Conservation (phyloP, 208 protist genomes). For the Leishmania major region DNA sequence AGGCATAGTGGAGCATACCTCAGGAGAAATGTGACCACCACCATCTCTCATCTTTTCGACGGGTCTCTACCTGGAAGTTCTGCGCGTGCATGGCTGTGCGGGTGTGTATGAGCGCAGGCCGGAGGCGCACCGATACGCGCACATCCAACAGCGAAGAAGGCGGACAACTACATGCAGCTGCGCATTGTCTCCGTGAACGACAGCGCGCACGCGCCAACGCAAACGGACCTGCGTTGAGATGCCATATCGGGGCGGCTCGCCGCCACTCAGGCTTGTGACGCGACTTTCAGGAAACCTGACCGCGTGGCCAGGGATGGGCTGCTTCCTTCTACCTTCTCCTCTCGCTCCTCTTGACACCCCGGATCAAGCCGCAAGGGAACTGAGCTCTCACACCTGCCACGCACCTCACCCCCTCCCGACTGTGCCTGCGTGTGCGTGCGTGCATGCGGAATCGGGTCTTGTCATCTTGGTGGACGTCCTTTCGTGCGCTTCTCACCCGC, state of each 20-base stretch:
- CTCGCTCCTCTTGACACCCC: background rate
- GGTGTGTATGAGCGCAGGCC: background rate
- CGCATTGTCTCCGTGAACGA: background rate
- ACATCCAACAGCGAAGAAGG: background rate
- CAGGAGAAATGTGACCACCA: background rate
- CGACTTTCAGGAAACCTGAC: background rate
- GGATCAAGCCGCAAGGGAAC: background rate
- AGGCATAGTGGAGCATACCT: background rate
- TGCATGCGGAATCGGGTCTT: background rate
- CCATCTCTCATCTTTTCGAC: background rate
- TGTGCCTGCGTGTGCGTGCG: background rate
- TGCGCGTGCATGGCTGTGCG: background rate
- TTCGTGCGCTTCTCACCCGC: background rate
- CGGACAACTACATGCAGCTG: background rate
- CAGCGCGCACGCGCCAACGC: background rate
- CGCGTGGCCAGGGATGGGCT: background rate
- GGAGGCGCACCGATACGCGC: background rate
- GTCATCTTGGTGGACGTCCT: background rate
- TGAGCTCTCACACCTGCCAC: background rate
- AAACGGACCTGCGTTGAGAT: background rate
- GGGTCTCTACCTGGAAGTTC: background rate
- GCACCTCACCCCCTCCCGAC: background rate
- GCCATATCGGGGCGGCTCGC: too few species aligned
- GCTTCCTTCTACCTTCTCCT: background rate
- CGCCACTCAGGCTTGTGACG: background rate